A percentile compares a stretch with the other conserved stretches of the same genome.
These are phyloP conservation scores for Funneliformis mosseae DNA, from an alignment of 192 early-diverging fungal species.

Conservation along the genomic window DNA sequence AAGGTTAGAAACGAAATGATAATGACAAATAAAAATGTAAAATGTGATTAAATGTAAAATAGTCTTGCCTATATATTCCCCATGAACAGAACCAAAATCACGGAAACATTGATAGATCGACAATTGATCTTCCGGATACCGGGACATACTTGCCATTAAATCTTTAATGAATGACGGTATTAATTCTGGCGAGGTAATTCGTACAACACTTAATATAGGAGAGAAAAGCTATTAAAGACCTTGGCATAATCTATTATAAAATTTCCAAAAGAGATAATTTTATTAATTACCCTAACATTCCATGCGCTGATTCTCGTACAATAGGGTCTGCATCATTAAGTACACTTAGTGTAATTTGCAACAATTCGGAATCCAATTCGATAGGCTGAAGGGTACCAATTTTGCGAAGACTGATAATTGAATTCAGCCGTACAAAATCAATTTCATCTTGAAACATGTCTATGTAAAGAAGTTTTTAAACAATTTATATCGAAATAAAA, in stretches of 20 bases:
- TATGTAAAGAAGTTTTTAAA: slow-evolving; percentile 23
- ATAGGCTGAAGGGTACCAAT: slow-evolving; percentile 65
- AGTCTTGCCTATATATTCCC: slow-evolving; percentile 50
- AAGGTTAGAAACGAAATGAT: slow-evolving; percentile 35
- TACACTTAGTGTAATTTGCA: slow-evolving; percentile 71
- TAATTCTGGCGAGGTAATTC: slow-evolving; percentile 45
- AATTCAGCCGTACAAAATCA: slow-evolving; percentile 78
- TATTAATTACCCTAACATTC: slow-evolving; percentile 64
- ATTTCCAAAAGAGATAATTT: not conserved
- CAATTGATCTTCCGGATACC: slow-evolving; percentile 70
- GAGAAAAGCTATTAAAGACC: not conserved
- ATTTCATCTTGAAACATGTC: slow-evolving; percentile 99
- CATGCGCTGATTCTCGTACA: slow-evolving; percentile 74
- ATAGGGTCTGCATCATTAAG: slow-evolving; percentile 72
- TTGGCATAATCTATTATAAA: not conserved
- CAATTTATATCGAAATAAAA: not conserved
- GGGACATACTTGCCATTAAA: slow-evolving; percentile 63
- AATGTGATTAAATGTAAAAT: not conserved
- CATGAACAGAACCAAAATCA: slow-evolving; percentile 66
- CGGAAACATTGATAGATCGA: slow-evolving; percentile 69
- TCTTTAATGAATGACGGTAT: slow-evolving; percentile 56
- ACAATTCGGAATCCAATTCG: slow-evolving; percentile 69
- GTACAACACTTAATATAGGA: slow-evolving; percentile 45
- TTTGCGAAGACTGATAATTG: slow-evolving; percentile 72
- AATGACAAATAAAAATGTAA: not conserved